These are phyloP conservation scores for Ceratocystiopsis sp. DNA, from an alignment of 2,329 filamentous ascomycete genomes.

Conservation along the genomic window DNA sequence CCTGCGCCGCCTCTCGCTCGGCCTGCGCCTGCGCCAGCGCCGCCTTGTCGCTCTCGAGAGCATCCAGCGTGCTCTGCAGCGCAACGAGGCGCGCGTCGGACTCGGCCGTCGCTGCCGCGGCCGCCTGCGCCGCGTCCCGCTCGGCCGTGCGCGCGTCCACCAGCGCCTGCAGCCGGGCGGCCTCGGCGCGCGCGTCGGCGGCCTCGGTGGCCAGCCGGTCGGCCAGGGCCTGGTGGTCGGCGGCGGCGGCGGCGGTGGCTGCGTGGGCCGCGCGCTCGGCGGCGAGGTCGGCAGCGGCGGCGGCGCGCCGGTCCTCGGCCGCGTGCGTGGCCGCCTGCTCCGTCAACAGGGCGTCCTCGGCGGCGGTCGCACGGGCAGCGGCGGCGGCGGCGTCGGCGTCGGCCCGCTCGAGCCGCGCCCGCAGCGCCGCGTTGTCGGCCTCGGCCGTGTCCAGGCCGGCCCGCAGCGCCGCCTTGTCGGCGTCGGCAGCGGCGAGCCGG, in stretches of 20 bases:
- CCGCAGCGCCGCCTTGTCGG: background rate
- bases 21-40: background rate
- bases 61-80: background rate
- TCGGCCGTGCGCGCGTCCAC: background rate
- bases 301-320: no score
- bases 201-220: background rate
- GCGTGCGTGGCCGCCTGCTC: no score
- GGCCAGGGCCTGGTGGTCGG: background rate
- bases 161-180: background rate
- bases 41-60: constrained; percentile 1
- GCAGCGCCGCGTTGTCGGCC: no score
- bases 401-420: no score
- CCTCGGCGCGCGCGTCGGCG: background rate
- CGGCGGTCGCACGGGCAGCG: no score
- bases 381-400: no score
- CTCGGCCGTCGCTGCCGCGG: background rate
- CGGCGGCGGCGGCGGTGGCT: background rate
- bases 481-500: background rate
- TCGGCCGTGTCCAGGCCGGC: no score
- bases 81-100: background rate
- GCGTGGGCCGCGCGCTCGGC: no score
- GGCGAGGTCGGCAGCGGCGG: no score
- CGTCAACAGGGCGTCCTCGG: no score
- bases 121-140: background rate
- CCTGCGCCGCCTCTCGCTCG: background rate